phyloP scores from a whole-genome alignment of 345 rosid genomes.

The Psidium friedrichsthalianum region DNA sequence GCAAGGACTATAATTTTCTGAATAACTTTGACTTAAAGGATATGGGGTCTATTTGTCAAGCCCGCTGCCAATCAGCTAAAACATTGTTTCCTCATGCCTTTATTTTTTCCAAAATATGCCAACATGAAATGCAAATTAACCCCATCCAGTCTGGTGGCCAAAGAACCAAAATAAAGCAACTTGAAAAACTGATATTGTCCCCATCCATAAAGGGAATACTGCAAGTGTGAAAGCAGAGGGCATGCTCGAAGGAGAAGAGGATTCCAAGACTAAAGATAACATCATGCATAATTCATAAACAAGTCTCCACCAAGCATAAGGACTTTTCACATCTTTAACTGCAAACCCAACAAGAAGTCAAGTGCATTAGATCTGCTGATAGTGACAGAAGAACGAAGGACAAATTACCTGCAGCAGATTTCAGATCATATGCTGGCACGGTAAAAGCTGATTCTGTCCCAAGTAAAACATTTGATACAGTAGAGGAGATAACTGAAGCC shows the following conservation, averaged over 20 bases:
- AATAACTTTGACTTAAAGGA: neutral
- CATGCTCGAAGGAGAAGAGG: neutral
- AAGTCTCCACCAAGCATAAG: neutral
- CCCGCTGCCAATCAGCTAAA: neutral
- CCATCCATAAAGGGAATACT: neutral
- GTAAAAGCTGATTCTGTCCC: conserved; percentile 91
- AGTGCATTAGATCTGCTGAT: neutral
- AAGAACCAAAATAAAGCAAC: neutral
- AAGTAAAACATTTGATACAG: conserved; percentile 81
- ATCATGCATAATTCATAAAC: neutral
- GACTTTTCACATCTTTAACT: neutral
- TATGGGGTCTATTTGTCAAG: neutral
- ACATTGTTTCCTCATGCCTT: neutral
- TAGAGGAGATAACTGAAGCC: conserved; percentile 94
- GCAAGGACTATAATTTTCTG: neutral
- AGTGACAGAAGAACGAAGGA: neutral
- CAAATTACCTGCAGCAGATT: conserved; percentile 84
- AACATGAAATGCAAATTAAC: neutral
- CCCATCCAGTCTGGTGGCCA: neutral
- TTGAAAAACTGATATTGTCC: neutral
- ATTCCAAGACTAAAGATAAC: neutral
- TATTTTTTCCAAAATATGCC: neutral
- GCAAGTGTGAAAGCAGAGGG: neutral
- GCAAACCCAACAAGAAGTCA: neutral
- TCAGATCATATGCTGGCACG: conserved; percentile 85